Evolutionary conservation across 2,329 filamentous ascomycete species (phyloP).

Genomic region (Pestalotiopsis sp.): DNA sequence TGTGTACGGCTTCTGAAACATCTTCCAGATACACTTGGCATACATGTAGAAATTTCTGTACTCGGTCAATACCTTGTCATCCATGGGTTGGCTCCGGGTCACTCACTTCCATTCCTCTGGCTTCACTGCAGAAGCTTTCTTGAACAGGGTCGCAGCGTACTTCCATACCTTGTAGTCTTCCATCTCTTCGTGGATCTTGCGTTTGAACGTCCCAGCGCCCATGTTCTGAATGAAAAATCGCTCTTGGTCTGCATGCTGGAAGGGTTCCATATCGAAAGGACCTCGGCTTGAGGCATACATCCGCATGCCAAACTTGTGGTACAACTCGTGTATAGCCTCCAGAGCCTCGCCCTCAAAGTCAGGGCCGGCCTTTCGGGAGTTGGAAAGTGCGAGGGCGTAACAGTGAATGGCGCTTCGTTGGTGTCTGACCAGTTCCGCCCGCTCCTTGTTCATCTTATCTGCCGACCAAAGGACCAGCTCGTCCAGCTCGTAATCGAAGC

Average conservation of each 20-base stretch:
- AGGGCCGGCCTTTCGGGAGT: conserved; percentile 49
- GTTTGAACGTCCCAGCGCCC: conserved; percentile 54
- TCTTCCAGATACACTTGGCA: conserved; percentile 66
- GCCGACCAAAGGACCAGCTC: conserved; percentile 87
- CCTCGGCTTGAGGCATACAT: conserved; percentile 65
- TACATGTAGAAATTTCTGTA: conserved; percentile 61
- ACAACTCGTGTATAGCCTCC: conserved; percentile 59
- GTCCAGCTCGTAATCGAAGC: conserved; percentile 85
- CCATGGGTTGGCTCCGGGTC: not conserved
- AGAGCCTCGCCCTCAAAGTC: conserved; percentile 43
- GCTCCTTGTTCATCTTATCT: conserved; percentile 87
- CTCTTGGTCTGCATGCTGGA: conserved; percentile 58
- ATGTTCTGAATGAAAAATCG: conserved; percentile 57
- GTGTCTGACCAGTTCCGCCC: conserved; percentile 71
- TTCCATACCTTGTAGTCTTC: conserved; percentile 64
- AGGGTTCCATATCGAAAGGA: conserved; percentile 65
- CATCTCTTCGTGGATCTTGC: conserved; percentile 58
- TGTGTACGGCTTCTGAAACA: conserved; percentile 54
- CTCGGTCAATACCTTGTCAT: conserved; percentile 24
- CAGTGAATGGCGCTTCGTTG: conserved; percentile 85
- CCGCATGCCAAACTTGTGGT: conserved; percentile 63
- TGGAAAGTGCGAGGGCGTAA: conserved; percentile 64
- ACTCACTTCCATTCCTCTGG: conserved; percentile 59
- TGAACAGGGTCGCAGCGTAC: conserved; percentile 59
- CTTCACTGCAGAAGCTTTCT: conserved; percentile 55